Conservation (phyloP, 2,329 filamentous ascomycete genomes). For the Cercospora citrullina region DNA sequence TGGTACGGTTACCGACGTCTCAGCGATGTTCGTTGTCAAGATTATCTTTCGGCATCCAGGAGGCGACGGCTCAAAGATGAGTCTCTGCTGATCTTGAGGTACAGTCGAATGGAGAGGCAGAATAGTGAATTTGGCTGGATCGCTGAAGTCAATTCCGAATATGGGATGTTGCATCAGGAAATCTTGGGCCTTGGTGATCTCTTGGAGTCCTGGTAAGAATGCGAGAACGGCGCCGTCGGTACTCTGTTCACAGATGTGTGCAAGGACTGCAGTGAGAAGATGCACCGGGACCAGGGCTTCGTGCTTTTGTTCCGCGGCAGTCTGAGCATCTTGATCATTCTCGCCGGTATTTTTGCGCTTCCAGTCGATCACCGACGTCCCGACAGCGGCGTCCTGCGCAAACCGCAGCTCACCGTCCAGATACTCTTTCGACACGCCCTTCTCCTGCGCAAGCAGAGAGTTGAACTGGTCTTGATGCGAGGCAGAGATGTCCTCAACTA, state of each 20-base stretch:
- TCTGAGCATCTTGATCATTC: slow-evolving; percentile 28
- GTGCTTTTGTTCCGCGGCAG: slow-evolving; percentile 37
- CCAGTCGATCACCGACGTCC: slow-evolving; percentile 42
- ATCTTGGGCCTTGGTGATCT: slow-evolving; percentile 40
- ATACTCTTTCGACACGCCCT: slow-evolving; percentile 23
- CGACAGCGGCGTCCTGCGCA: slow-evolving; percentile 13
- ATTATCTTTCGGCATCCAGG: slow-evolving; percentile 51
- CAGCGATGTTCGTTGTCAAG: slow-evolving; percentile 54
- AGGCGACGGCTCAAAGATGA: slow-evolving; percentile 45
- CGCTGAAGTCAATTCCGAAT: slow-evolving; percentile 45
- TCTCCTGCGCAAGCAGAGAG: slow-evolving; percentile 11
- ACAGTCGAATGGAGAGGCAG: slow-evolving; percentile 51
- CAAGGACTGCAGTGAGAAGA: slow-evolving; percentile 48
- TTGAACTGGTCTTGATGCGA: slow-evolving; percentile 29
- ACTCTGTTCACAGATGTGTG: slow-evolving; percentile 48
- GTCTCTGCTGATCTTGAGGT: slow-evolving; percentile 44
- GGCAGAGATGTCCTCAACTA: slow-evolving; percentile 38
- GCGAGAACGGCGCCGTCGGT: slow-evolving; percentile 50
- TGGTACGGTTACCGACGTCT: slow-evolving; percentile 54
- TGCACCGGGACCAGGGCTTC: slow-evolving; percentile 45
- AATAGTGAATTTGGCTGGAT: slow-evolving; percentile 46
- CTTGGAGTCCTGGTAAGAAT: slow-evolving; percentile 50
- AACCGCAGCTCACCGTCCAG: slow-evolving; percentile 28
- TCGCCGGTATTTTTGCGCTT: slow-evolving; percentile 37
- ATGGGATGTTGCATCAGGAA: slow-evolving; percentile 32